Conservation (phyloP, 352 stramenopile species). For the Globisporangium irregulare region DNA sequence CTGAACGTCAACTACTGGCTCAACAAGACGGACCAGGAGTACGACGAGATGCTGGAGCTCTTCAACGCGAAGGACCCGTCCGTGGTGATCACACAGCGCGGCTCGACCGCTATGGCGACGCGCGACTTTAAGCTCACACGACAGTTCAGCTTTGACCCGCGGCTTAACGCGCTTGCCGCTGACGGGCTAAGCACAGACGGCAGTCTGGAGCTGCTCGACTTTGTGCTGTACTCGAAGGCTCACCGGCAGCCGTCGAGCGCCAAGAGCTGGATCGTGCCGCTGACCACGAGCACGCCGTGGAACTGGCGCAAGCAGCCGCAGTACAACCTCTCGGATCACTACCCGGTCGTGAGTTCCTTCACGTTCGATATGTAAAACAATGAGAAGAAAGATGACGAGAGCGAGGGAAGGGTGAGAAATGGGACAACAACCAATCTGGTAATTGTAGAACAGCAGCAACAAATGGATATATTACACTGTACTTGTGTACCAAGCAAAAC, state of each 20-base stretch:
- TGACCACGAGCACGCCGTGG: conserved; percentile 51
- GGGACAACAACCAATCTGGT: not conserved
- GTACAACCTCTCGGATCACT: conserved; percentile 79
- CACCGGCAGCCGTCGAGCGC: conserved; percentile 56
- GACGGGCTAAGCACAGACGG: conserved; percentile 70
- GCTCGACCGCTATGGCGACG: not conserved
- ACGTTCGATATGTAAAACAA: conserved; percentile 63
- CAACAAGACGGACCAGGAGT: conserved; percentile 69
- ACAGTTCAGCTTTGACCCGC: conserved; percentile 71
- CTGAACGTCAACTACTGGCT: conserved; percentile 80
- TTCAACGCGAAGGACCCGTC: conserved; percentile 56
- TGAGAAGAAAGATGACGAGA: not conserved
- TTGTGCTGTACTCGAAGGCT: conserved; percentile 55
- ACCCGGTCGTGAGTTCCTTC: conserved; percentile 67
- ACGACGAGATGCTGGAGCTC: conserved; percentile 76
- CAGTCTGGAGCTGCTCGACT: conserved; percentile 72
- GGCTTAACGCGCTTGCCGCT: conserved; percentile 62
- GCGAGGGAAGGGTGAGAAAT: not conserved
- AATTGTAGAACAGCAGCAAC: not conserved
- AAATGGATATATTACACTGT: not conserved
- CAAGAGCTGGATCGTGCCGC: conserved; percentile 58
- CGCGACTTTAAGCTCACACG: conserved; percentile 34
- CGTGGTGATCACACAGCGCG: conserved; percentile 19
- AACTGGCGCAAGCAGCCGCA: conserved; percentile 56
- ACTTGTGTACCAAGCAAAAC: not conserved